Base-by-base conservation (phyloP, 805 yeast species). In the Kazachstania psychrophila region DNA sequence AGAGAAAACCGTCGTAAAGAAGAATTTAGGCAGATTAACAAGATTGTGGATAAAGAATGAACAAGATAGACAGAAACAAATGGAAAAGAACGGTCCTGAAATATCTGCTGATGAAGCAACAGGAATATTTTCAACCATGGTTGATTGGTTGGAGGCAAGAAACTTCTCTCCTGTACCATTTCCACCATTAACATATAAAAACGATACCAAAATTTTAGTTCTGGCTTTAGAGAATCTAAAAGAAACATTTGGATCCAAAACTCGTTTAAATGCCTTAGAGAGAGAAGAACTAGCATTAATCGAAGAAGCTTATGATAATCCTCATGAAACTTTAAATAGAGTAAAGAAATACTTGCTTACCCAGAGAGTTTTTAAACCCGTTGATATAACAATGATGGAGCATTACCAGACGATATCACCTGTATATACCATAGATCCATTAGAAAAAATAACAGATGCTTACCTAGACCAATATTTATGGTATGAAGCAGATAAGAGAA, bases 241-340 rank as follows among this genome's bases (percentile, higher is more conserved):
- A 49, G 95, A 85, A 43, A 71, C 78, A 5, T 88, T 79, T 52
- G 75, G 76, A 35, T 73, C 84, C 16, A 75, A 78, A 46, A 80
- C 86, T 1, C 66, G 95, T 40, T 63, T 92, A 45, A 89, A 86
- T 49, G 79, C 94, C 5, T 66, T 79, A 7, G 95, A 92, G 58
- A 70, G 96, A 45, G 96, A 89, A 59, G 98, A 92, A 51, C 63
- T 92, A 42, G 92, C 96, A 0, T 65, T 89, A 43, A 86, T 92
- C 32, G 98, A 92, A 53, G 94, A 87, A 52, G 97, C 97, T 0
- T 92, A 86, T 55, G 99, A 92, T 51, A 85, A 86, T 48, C 99
- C 99, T 0, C 95, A 87, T 56, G 97, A 94, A 52, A 80, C 88
- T 43, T 65, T 92, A 40, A 81, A 80, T 12, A 73, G 95, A 43